A percentile compares a stretch with the other conserved stretches of the same genome.
phyloP scores from a whole-genome alignment of 495 filamentous ascomycete genomes.

The Usnea hakonensis region DNA sequence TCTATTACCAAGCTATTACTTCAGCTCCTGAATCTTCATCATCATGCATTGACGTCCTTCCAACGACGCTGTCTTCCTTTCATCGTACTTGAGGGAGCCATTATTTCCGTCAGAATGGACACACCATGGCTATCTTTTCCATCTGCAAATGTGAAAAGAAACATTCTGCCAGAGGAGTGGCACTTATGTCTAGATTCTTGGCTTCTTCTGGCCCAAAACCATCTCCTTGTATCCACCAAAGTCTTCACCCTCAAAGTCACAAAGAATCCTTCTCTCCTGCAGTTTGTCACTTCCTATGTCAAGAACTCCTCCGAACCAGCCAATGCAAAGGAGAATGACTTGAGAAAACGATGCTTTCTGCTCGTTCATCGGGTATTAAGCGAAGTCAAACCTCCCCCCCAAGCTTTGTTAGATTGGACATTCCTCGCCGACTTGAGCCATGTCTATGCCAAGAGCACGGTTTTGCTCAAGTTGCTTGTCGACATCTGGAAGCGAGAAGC shows the following conservation, averaged over 20 bases:
- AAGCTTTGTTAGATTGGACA: conserved; percentile 42
- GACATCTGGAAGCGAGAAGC: conserved; percentile 38
- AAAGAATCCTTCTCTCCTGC: conserved; percentile 47
- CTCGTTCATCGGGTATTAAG: conserved; percentile 44
- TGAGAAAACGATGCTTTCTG: conserved; percentile 57
- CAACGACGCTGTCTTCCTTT: too few relatives aligned
- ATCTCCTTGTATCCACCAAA: conserved; percentile 50
- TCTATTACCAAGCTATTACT: too few relatives aligned
- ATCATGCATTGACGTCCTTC: too few relatives aligned
- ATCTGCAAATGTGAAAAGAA: conserved; percentile 54
- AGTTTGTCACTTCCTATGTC: conserved; percentile 58
- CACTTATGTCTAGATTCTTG: conserved; percentile 70
- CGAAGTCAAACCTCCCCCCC: conserved; percentile 36
- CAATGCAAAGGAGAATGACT: conserved; percentile 30
- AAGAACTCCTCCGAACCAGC: conserved; percentile 35
- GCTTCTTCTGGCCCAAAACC: conserved; percentile 54
- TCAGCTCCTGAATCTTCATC: too few relatives aligned
- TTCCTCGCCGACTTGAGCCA: conserved; percentile 52
- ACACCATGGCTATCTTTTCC: conserved; percentile 71
- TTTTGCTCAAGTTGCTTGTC: conserved; percentile 35
- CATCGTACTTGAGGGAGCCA: too few relatives aligned
- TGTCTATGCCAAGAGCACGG: conserved; percentile 46
- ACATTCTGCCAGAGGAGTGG: conserved; percentile 65
- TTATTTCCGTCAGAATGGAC: conserved; percentile 29
- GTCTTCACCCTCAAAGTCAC: conserved; percentile 43